Conservation (phyloP, 768 basidiomycete genomes). For the Atractiella rhizophila region DNA sequence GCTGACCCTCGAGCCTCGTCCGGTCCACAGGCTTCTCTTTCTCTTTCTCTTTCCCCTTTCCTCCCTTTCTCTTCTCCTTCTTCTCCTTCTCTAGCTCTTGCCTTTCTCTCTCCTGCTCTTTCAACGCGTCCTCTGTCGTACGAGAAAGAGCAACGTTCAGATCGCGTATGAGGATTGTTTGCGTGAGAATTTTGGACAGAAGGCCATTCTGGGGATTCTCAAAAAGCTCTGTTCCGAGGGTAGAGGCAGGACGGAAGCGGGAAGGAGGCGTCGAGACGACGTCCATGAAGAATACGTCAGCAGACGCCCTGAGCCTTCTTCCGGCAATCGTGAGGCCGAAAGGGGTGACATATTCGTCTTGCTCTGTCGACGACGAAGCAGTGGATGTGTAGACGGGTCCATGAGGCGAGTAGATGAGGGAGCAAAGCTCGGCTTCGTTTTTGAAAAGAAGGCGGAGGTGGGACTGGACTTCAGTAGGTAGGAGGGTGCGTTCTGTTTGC, state of each 20-base stretch:
- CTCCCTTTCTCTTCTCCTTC: conserved; percentile 1
- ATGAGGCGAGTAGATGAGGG: conserved; percentile 74
- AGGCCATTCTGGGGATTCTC: conserved; percentile 92
- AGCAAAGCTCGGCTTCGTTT: conserved; percentile 58
- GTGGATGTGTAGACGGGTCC: conserved; percentile 41
- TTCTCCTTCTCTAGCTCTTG: neutral
- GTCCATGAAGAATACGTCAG: conserved; percentile 95
- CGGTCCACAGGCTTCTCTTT: conserved; percentile 19
- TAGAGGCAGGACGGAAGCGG: conserved; percentile 78
- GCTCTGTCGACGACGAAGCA: conserved; percentile 3
- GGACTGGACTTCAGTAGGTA: conserved; percentile 76
- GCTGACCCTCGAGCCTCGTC: conserved; percentile 34
- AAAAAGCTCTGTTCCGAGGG: conserved; percentile 73
- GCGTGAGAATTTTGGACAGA: conserved; percentile 49
- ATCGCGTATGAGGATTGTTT: conserved; percentile 21
- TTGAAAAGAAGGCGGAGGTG: conserved; percentile 69
- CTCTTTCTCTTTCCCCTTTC: neutral
- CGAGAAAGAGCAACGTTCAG: neutral
- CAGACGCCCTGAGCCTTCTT: conserved; percentile 28
- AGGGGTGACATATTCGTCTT: neutral
- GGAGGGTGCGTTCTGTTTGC: conserved; percentile 48
- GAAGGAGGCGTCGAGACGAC: conserved; percentile 77
- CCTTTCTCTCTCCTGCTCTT: neutral
- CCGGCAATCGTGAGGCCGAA: neutral
- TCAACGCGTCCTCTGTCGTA: neutral